phyloP scores from a whole-genome alignment of 2,329 filamentous ascomycete species.

The Microdochium nivale region DNA sequence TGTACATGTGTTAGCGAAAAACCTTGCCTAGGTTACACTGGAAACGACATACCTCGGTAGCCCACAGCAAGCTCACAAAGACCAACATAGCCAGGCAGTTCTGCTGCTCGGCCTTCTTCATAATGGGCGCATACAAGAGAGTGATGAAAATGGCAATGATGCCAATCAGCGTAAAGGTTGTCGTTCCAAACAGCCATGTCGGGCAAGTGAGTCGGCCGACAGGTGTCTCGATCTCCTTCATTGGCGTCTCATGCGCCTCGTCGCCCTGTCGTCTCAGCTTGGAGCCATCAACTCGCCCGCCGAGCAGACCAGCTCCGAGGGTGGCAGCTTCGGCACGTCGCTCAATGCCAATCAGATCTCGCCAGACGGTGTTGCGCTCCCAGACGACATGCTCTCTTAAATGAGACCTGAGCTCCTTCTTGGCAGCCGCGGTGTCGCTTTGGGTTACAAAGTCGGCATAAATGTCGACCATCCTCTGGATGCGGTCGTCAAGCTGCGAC shows the following conservation, averaged over 20 bases:
- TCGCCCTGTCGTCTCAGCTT: conserved; percentile 77
- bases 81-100: conserved; percentile 91
- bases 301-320: conserved; percentile 76
- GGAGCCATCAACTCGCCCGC: conserved; percentile 58
- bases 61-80: conserved; percentile 91
- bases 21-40: conserved; percentile 5
- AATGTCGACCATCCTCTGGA: conserved; percentile 64
- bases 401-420: conserved; percentile 80
- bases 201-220: conserved; percentile 71
- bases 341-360: conserved; percentile 98
- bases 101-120: conserved; percentile 83
- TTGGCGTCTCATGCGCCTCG: conserved; percentile 51
- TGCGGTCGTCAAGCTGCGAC: conserved; percentile 60
- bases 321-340: conserved; percentile 90
- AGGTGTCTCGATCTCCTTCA: conserved; percentile 69
- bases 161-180: conserved; percentile 66
- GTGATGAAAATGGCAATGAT: conserved; percentile 67
- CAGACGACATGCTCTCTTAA: conserved; percentile 95
- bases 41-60: conserved; percentile 65
- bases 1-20: conserved; percentile 23
- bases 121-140: conserved; percentile 69
- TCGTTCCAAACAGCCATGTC: conserved; percentile 73
- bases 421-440: conserved; percentile 68
- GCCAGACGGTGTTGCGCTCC: conserved; percentile 98
- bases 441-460: conserved; percentile 79